Base-by-base conservation (phyloP, 129 eudicot genomes). In the Flaveria robusta region DNA sequence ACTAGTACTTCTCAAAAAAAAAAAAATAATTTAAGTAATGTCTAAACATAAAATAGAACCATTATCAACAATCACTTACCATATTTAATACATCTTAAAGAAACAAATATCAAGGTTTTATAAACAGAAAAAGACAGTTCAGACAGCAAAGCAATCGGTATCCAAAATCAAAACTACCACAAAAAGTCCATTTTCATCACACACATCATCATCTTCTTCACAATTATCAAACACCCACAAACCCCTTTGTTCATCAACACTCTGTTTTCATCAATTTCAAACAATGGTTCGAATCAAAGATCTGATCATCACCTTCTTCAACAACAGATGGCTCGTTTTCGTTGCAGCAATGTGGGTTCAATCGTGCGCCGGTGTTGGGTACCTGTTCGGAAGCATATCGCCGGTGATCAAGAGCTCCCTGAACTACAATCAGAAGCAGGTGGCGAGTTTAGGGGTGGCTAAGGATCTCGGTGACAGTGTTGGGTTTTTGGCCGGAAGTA, bases 291-390 rank as follows among this genome's bases (percentile, higher is more conserved):
- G 72, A 42, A 58, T 81, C 41, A 71, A 41, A 26, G 99, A 91
- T 43, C 80, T 79, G 74, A 34, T 83, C 7, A 16, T 76, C 12
- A 79, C 79, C 11, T 91, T 95, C 59, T 81, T 91, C 64, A 86
- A 88, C 82, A 91, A 87, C 77, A 82, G 96, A 88, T 95, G 99
- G 99, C 88, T 89, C 0, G 99, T 95, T 9, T 95, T 95, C 60
- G 97, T 95, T 52, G 97, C 97, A 13, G 99, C 99, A 91, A 95
- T 91, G 93, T 95, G 99, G 99, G 81, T 95, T 47, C 97, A 95
- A 78, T 87, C 99, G 2, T 95, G 99, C 70, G 99, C 94, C 27
- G 99, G 99, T 5, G 82, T 95, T 59, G 99, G 99, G 13, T 95
- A 95, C 62, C 11, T 95, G 42, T 95, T 95, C 64, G 99, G 99